A percentile compares a stretch with the other conserved stretches of the same genome.
phyloP scores from a whole-genome alignment of 163 green algal genomes.

The Chlamydomonas reinhardtii region DNA sequence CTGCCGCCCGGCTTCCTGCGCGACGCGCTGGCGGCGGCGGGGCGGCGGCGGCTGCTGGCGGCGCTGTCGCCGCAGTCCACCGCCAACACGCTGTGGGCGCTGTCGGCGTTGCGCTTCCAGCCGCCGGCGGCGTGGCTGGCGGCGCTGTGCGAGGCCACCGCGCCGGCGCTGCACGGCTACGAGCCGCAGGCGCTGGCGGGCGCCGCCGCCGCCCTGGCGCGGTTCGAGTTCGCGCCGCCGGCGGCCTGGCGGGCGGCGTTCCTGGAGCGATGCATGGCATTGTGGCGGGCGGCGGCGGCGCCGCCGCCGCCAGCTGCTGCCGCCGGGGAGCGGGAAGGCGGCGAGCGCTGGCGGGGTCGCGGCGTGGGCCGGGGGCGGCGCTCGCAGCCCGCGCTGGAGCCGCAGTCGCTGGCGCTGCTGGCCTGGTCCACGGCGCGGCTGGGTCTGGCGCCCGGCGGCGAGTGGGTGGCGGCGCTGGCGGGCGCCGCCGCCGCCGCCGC shows the following conservation, averaged over 20 bases:
- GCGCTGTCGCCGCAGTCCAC: background rate
- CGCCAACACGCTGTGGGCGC: constrained; percentile 46
- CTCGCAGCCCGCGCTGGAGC: background rate
- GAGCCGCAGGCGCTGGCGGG: constrained; percentile 47
- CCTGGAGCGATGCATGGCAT: background rate
- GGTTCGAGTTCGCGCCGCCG: constrained; percentile 14
- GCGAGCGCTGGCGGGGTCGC: background rate
- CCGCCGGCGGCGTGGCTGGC: constrained; percentile 25
- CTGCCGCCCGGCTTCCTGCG: constrained; percentile 19
- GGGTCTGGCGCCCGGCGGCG: background rate
- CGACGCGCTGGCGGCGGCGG: background rate
- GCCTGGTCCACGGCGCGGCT: constrained; percentile 27
- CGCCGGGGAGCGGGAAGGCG: background rate
- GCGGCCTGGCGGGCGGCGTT: constrained; percentile 17
- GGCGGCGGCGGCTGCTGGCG: background rate
- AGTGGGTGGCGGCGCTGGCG: constrained; percentile 13
- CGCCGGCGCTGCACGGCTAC: constrained; percentile 14
- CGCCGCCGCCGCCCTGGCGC: constrained; percentile 25
- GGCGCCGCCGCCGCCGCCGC: background rate
- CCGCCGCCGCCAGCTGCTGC: too few relatives aligned
- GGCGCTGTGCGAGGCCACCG: background rate
- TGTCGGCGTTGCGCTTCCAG: constrained; percentile 31
- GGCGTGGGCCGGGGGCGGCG: too few relatives aligned
- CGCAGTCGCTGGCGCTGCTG: constrained; percentile 25
- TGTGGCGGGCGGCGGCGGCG: background rate